Conservation (phyloP, 805 yeast species). For the Pichia heedii region DNA sequence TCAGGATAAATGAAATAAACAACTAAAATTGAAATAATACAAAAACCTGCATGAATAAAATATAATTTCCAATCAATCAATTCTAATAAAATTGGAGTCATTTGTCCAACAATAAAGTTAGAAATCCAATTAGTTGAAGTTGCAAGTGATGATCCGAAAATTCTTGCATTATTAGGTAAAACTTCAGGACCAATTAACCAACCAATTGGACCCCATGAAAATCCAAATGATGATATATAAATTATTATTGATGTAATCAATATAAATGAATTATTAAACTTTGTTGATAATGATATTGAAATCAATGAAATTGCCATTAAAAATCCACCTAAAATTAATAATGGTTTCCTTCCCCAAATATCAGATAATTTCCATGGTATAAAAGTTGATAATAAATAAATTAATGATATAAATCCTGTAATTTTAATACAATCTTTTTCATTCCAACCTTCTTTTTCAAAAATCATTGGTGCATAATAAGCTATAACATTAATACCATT, state of each 20-base stretch:
- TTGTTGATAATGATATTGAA: conserved; percentile 56
- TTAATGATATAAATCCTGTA: conserved; percentile 72
- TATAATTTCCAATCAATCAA: conserved; percentile 71
- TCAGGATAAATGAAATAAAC: conserved; percentile 77
- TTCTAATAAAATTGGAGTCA: conserved; percentile 81
- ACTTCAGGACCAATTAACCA: conserved; percentile 81
- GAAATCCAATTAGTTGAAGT: conserved; percentile 93
- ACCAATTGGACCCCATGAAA: conserved; percentile 91
- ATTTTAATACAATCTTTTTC: conserved; percentile 81
- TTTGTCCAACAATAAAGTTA: conserved; percentile 85
- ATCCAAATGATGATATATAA: conserved; percentile 79
- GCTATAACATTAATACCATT: conserved; percentile 91
- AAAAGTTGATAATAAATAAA: conserved; percentile 52
- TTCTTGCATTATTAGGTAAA: conserved; percentile 73
- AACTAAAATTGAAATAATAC: conserved; percentile 61
- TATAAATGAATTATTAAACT: conserved; percentile 40
- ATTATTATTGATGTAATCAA: conserved; percentile 73
- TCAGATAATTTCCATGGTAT: conserved; percentile 92
- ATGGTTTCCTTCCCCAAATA: conserved; percentile 85
- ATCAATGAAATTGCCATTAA: conserved; percentile 68
- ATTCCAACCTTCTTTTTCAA: conserved; percentile 91
- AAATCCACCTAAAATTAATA: conserved; percentile 68
- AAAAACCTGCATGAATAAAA: conserved; percentile 70
- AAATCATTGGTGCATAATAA: conserved; percentile 88
- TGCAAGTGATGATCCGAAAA: conserved; percentile 83